Evolutionary conservation across 352 stramenopile genomes (phyloP).

Genomic region (Phytophthora megakarya): DNA sequence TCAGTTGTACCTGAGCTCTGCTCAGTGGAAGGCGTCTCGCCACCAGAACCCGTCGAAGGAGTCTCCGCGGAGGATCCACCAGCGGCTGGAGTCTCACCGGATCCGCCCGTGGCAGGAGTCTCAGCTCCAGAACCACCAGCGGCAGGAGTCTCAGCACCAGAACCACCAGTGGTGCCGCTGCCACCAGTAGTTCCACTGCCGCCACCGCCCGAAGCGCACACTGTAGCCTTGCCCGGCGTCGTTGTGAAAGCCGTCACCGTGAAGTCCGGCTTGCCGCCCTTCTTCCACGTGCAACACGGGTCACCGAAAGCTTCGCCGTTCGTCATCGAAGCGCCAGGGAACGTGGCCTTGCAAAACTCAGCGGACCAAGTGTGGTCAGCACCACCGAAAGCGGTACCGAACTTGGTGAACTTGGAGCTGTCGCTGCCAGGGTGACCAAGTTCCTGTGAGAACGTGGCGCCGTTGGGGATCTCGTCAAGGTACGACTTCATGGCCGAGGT

Average conservation of each 20-base stretch:
- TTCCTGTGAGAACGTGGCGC: conserved; percentile 39
- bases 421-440: conserved; percentile 42
- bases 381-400: conserved; percentile 40
- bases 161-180: neutral
- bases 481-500: conserved; percentile 29
- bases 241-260: conserved; percentile 40
- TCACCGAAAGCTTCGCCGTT: conserved; percentile 55
- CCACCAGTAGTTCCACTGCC: neutral
- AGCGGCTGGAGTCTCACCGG: neutral
- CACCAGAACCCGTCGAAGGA: neutral
- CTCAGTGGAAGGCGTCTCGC: conserved; percentile 6
- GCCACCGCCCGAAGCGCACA: conserved; percentile 22
- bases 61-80: conserved; percentile 2
- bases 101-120: no score
- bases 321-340: conserved; percentile 37
- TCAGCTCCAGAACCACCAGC: neutral
- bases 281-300: conserved; percentile 59
- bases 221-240: conserved; percentile 24
- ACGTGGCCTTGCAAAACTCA: conserved; percentile 29
- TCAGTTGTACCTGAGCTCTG: neutral
- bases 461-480: conserved; percentile 50
- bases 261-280: conserved; percentile 42
- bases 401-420: conserved; percentile 41
- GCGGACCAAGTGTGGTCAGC: conserved; percentile 32
- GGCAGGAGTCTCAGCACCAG: neutral